Evolutionary conservation across 371 early-diverging fungal species (phyloP).

Genomic region (Dinochytrium kinnereticum): DNA sequence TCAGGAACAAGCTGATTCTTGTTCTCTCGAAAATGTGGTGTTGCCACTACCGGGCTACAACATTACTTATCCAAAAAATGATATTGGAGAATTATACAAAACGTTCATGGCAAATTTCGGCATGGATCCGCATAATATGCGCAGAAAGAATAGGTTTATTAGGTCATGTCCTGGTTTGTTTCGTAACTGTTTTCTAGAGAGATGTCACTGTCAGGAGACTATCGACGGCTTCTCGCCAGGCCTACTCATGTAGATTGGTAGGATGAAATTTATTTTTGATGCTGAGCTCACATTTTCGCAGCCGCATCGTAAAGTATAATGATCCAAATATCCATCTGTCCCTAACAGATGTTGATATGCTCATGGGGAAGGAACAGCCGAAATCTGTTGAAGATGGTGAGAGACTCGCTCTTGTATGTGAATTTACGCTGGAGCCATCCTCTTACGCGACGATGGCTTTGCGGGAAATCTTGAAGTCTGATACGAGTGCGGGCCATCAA

Average conservation of each 20-base stretch:
- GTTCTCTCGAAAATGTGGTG: conserved; percentile 86
- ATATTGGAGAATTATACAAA: conserved; percentile 66
- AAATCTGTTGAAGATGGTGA: conserved; percentile 37
- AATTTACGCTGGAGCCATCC: conserved; percentile 79
- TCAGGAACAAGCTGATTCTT: conserved; percentile 68
- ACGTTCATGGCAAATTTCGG: conserved; percentile 73
- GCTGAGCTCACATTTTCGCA: conserved; percentile 4
- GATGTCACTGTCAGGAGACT: conserved; percentile 29
- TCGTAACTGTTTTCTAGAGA: conserved; percentile 2
- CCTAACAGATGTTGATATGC: conserved; percentile 72
- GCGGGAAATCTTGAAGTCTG: conserved; percentile 86
- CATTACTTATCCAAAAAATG: conserved; percentile 82
- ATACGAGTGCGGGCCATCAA: conserved; percentile 71
- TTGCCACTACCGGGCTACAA: conserved; percentile 87
- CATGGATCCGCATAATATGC: conserved; percentile 60
- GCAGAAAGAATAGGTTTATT: conserved; percentile 39
- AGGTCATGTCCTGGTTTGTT: not conserved
- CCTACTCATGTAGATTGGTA: conserved; percentile 44
- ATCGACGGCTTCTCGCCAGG: conserved; percentile 26
- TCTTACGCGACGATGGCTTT: conserved; percentile 98
- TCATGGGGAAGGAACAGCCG: conserved; percentile 60
- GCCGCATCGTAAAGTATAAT: conserved; percentile 67
- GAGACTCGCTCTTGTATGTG: conserved; percentile 62
- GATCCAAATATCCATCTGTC: conserved; percentile 67
- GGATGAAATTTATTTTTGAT: not conserved